Evolutionary conservation across 371 early-diverging fungal genomes (phyloP).

Genomic region (Saksenaea vasiformis): DNA sequence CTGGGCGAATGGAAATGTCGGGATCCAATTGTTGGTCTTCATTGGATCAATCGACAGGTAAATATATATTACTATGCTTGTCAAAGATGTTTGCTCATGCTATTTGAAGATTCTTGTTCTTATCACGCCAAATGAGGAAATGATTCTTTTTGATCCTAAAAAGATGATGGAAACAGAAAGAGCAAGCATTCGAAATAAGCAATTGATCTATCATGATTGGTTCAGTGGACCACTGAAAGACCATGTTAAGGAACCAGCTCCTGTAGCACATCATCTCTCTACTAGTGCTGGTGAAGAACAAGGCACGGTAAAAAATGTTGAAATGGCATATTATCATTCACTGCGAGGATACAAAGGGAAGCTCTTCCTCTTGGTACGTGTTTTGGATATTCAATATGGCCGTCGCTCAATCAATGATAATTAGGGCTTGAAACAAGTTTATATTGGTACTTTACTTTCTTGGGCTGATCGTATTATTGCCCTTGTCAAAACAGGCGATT

Average conservation of each 20-base stretch:
- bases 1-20: conserved; percentile 63
- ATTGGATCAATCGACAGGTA: conserved; percentile 80
- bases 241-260: conserved; percentile 14
- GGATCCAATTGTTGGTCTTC: conserved; percentile 71
- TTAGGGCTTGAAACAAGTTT: conserved; percentile 67
- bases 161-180: conserved; percentile 65
- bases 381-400: neutral
- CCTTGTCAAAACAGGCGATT: conserved; percentile 71
- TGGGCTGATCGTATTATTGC: conserved; percentile 81
- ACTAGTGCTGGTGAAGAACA: conserved; percentile 8
- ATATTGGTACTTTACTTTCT: conserved; percentile 66
- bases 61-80: conserved; percentile 5
- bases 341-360: conserved; percentile 65
- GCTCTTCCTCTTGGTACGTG: conserved; percentile 25
- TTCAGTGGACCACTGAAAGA: conserved; percentile 51
- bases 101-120: conserved; percentile 57
- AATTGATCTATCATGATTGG: conserved; percentile 70
- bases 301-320: conserved; percentile 39
- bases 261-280: conserved; percentile 1
- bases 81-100: neutral
- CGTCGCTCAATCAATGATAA: neutral
- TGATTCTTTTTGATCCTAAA: conserved; percentile 71
- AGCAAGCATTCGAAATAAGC: conserved; percentile 53
- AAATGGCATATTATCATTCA: conserved; percentile 75
- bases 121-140: conserved; percentile 67